Evolutionary conservation across 192 early-diverging fungal genomes (phyloP), one percentile per base, ranked within the genome.

Genomic region (Coemansia sp.): DNA sequence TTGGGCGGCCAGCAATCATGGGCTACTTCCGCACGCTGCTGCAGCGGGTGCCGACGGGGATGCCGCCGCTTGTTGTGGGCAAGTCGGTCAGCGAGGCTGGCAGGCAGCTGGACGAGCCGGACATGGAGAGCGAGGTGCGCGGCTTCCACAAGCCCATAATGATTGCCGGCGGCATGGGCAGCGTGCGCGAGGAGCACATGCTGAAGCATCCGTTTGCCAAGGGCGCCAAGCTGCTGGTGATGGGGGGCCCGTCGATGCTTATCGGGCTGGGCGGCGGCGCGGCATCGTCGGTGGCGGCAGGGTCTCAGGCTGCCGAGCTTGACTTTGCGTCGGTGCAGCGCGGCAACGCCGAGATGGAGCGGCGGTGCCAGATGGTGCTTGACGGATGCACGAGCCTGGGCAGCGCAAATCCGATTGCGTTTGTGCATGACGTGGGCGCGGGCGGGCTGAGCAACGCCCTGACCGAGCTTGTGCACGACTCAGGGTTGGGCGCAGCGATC

Each of bases 71-170:
- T 24, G 6, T 52, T 0, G 45, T n/a, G 41, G 45, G 6, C 39
- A 0, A 41, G 39, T 12, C 7, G 12, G 12, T 12, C 7, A 41
- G 39, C 39, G 39, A 41, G 7, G 11, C 44, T 0, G 44, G 0
- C 44, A 14, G 16, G 15, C 21, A 55, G 36, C 72, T 86, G 1
- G 89, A 89, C 30, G 84, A 78, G 61, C 67, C 78, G 34, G 82
- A 85, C 35, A 69, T 76, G 34, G 70, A 67, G 58, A 67, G 64
- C 48, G 95, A 96, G 75, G 72, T 93, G 66, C 90, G 97, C 61
- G 98, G 98, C 9, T 99, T 95, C 85, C 97, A 99, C 83, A 99
- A 99, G 83, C 98, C 98, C 18, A 98, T 99, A 67, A 99, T 98
- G 98, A 89, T 99, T 66, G 97, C 98, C 18, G 98, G 98, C 69